Evolutionary conservation across 495 filamentous ascomycete genomes (phyloP).

Genomic region (Hypomontagnella monticulosa): DNA sequence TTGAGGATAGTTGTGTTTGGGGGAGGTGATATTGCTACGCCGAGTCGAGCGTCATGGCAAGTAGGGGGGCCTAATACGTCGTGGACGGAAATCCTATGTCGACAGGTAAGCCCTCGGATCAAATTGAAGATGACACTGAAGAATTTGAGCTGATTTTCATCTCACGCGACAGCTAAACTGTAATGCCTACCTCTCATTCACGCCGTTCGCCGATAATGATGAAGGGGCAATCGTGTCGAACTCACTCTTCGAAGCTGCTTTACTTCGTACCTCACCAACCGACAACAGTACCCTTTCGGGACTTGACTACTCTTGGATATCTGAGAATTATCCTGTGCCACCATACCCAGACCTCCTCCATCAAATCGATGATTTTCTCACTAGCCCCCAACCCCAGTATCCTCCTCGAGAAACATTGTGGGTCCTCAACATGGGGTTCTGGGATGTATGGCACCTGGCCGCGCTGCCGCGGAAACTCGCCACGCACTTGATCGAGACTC

Average conservation of each 20-base stretch:
- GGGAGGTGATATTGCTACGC: constrained; percentile 45
- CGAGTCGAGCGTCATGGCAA: constrained; percentile 22
- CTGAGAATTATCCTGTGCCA: constrained; percentile 44
- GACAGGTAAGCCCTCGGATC: constrained; percentile 26
- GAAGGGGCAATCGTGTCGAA: constrained; percentile 46
- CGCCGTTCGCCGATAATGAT: constrained; percentile 37
- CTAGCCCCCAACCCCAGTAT: constrained; percentile 29
- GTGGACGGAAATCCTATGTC: constrained; percentile 45
- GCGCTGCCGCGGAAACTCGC: constrained; percentile 49
- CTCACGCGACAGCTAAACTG: constrained; percentile 45
- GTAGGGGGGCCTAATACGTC: constrained; percentile 16
- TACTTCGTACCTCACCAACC: constrained; percentile 30
- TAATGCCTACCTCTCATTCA: constrained; percentile 44
- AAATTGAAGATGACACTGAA: not conserved
- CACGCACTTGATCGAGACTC: constrained; percentile 40
- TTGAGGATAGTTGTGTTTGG: constrained; percentile 49
- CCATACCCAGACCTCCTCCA: constrained; percentile 50
- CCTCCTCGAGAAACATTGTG: constrained; percentile 54
- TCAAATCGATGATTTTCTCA: constrained; percentile 54
- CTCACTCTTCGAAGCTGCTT: constrained; percentile 43
- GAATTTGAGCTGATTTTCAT: constrained; percentile 16
- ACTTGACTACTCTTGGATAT: constrained; percentile 51
- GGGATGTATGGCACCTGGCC: constrained; percentile 60
- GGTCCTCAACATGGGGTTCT: constrained; percentile 57
- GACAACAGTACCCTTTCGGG: constrained; percentile 35